Evolutionary conservation across 2,329 filamentous ascomycete genomes (phyloP).

Genomic region (Lasiodiplodia gonubiensis): DNA sequence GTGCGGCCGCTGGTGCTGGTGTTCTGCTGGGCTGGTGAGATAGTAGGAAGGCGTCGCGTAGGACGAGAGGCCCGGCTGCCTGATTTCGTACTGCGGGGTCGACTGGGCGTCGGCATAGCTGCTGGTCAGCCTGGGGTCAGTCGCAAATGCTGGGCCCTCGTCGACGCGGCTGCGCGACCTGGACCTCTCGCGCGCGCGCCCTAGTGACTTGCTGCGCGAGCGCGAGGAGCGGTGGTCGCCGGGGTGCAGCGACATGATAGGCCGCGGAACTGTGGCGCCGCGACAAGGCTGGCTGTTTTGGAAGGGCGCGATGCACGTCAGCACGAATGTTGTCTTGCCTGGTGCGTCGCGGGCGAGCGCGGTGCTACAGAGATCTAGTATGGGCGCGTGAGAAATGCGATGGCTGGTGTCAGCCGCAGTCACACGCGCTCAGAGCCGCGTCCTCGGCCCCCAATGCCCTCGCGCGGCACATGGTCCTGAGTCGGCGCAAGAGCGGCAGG

Average conservation of each 20-base stretch:
- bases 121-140: slow-evolving; percentile 37
- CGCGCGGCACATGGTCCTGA: slow-evolving; percentile 5
- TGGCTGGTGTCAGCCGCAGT: slow-evolving; percentile 27
- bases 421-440: slow-evolving; percentile 11
- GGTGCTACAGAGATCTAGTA: slow-evolving; percentile 21
- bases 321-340: slow-evolving; percentile 1
- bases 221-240: slow-evolving; percentile 48
- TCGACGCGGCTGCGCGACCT: slow-evolving; percentile 24
- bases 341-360: background rate
- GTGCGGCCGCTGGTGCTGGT: slow-evolving; percentile 8
- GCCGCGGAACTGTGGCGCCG: slow-evolving; percentile 7
- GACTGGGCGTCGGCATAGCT: slow-evolving; percentile 33
- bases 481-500: background rate
- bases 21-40: background rate
- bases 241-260: slow-evolving; percentile 48
- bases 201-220: slow-evolving; percentile 51
- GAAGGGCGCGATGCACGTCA: slow-evolving; percentile 21
- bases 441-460: slow-evolving; percentile 17
- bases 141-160: slow-evolving; percentile 21
- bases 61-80: slow-evolving; percentile 44
- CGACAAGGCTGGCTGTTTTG: slow-evolving; percentile 14
- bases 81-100: slow-evolving; percentile 48
- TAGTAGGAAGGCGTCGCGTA: slow-evolving; percentile 13
- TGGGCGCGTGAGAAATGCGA: slow-evolving; percentile 22
- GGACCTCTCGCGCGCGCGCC: slow-evolving; percentile 44